These are phyloP conservation scores for Primulina eburnea DNA, from an alignment of 257 asterid genomes.

Conservation along the genomic window DNA sequence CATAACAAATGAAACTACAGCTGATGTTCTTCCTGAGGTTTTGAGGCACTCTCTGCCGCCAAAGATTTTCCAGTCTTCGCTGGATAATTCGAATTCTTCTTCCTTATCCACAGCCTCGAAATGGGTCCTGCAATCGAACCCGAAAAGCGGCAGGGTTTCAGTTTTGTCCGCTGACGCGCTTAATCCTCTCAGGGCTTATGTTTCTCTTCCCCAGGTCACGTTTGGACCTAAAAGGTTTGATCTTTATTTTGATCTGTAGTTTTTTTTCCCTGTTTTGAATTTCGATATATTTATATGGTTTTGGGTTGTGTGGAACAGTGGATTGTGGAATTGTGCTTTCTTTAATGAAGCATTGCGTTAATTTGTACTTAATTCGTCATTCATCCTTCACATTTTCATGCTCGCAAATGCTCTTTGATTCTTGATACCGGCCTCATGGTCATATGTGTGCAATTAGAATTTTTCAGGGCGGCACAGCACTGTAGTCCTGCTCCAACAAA, in stretches of 20 bases:
- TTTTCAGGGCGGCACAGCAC: too few species aligned
- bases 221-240: slow-evolving; percentile 78
- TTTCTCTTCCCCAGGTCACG: slow-evolving; percentile 80
- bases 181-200: slow-evolving; percentile 77
- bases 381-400: not conserved
- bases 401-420: slow-evolving; percentile 1
- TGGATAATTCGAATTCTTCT: slow-evolving; percentile 33
- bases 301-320: not conserved
- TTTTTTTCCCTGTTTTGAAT: not conserved
- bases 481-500: too few species aligned
- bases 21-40: slow-evolving; percentile 86
- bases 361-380: too few species aligned
- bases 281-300: not conserved
- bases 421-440: not conserved
- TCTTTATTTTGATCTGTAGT: not conserved
- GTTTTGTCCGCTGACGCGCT: slow-evolving; percentile 57
- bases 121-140: slow-evolving; percentile 64
- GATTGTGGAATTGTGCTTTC: too few species aligned
- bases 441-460: not conserved
- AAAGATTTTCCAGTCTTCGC: slow-evolving; percentile 40
- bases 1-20: not conserved
- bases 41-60: slow-evolving; percentile 76
- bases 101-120: slow-evolving; percentile 52
- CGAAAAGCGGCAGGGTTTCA: slow-evolving; percentile 13
- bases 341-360: too few species aligned